Conservation (phyloP, 805 yeast species). For the Ogataea siamensis region DNA sequence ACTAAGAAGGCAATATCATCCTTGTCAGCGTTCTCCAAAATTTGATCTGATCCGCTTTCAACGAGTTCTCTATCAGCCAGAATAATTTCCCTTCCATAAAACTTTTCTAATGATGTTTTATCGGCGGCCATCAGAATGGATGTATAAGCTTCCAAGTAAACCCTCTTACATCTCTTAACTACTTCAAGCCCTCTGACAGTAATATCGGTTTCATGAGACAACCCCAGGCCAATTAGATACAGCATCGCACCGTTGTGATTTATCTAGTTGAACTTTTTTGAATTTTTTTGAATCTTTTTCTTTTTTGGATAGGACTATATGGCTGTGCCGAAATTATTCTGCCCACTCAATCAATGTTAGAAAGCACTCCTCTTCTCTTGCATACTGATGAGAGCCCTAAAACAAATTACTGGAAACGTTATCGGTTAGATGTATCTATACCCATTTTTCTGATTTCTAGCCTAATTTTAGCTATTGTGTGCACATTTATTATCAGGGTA, state of each 20-base stretch:
- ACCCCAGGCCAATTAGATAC: constrained; percentile 87
- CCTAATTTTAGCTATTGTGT: constrained; percentile 11
- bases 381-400: not conserved
- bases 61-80: constrained; percentile 95
- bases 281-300: constrained; percentile 3
- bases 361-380: constrained; percentile 19
- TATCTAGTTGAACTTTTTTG: constrained; percentile 2
- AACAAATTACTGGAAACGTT: constrained; percentile 9
- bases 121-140: constrained; percentile 93
- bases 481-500: constrained; percentile 18
- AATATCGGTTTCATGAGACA: constrained; percentile 84
- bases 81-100: constrained; percentile 80
- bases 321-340: constrained; percentile 4
- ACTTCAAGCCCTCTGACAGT: constrained; percentile 92
- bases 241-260: constrained; percentile 52
- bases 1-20: constrained; percentile 93
- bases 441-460: constrained; percentile 23
- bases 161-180: constrained; percentile 79
- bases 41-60: constrained; percentile 82
- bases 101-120: constrained; percentile 67
- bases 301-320: too few species aligned
- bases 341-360: constrained; percentile 10
- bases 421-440: constrained; percentile 26
- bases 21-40: constrained; percentile 68
- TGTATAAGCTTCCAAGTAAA: constrained; percentile 94